A percentile compares a stretch with the other conserved stretches of the same genome.
Conservation (phyloP, 495 filamentous ascomycete genomes). For the Tuber calosporum region DNA sequence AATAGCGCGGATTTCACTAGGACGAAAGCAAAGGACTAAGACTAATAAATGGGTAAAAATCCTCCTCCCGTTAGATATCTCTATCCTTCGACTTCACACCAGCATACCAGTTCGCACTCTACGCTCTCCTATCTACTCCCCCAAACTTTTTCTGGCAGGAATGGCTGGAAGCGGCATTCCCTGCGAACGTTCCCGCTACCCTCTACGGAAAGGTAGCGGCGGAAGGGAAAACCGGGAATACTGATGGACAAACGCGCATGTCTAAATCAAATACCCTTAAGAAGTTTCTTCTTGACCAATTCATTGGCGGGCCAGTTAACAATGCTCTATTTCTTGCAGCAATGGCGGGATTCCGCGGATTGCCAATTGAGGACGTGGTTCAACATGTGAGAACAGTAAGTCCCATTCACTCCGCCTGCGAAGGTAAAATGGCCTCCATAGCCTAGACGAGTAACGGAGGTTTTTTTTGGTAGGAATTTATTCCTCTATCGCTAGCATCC, state of each 20-base stretch:
- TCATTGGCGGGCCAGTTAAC: conserved; percentile 66
- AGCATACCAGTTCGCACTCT: conserved; percentile 71
- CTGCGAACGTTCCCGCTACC: conserved; percentile 42
- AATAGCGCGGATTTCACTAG: background rate
- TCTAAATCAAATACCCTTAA: conserved; percentile 63
- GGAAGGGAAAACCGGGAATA: conserved; percentile 20
- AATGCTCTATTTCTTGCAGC: conserved; percentile 59
- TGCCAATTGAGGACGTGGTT: conserved; percentile 16
- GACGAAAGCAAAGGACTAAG: conserved; percentile 7
- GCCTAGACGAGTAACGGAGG: conserved; percentile 29
- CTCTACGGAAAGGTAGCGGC: conserved; percentile 25
- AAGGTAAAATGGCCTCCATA: conserved; percentile 5
- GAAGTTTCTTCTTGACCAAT: conserved; percentile 82
- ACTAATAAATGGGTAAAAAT: conserved; percentile 17
- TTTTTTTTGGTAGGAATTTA: conserved; percentile 56
- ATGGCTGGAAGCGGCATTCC: conserved; percentile 33
- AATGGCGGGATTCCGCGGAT: conserved; percentile 34
- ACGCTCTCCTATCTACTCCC: conserved; percentile 65
- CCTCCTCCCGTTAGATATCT: conserved; percentile 45
- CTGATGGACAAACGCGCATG: conserved; percentile 48
- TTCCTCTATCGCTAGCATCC: conserved; percentile 62
- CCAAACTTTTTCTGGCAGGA: conserved; percentile 83
- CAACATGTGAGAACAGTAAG: conserved; percentile 30
- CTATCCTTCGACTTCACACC: conserved; percentile 55
- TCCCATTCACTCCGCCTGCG: conserved; percentile 29